Base-by-base conservation (phyloP, 2,329 filamentous ascomycete genomes). In the Metarhizium album region DNA sequence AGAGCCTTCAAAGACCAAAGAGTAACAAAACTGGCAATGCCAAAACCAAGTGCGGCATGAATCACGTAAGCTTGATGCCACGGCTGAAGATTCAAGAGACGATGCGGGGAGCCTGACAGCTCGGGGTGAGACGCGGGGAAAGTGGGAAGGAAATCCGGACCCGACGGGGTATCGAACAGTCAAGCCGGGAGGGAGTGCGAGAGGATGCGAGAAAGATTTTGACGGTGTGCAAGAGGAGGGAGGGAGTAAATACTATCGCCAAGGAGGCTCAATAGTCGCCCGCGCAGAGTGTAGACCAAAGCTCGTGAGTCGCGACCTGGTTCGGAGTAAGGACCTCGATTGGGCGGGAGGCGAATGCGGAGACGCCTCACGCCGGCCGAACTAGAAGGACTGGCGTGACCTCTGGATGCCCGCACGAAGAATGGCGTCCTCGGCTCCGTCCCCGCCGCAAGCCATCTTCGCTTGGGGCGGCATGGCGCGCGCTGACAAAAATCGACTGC, bases 1-100 rank as follows among this genome's bases (percentile, higher is more conserved):
- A 55, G 47, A 61, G 52, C 55, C 61, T 59, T 52, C 56, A 60
- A 43, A 24, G n/a, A 40, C n/a, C 22, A 43, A 22, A 38, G 45
- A 35, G 48, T 40, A 24, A 45, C 51, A 45, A 49, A 45, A 38
- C 11, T 18, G 23, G 6, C 11, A 6, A 14, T 16, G 14, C 18
- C n/a, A 24, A 9, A 47, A 24, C 9, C 37, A 40, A 20, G n/a
- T 5, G 11, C 18, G 11, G 6, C 20, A 20, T 20, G 37, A 40
- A 16, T 20, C n/a, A 5, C 37, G 37, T n/a, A 40, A 40, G 37
- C 37, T 40, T 11, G 20, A 40, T 40, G 37, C 37, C 11, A 43
- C 40, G 22, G 9, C 11, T 43, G 40, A 27, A 20, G 11, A 31
- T n/a, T n/a, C n/a, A 23, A 37, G 11, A 31, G 29, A 40, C n/a